Base-by-base conservation (phyloP, 2,329 filamentous ascomycete genomes). In the Epichloe typhina region DNA sequence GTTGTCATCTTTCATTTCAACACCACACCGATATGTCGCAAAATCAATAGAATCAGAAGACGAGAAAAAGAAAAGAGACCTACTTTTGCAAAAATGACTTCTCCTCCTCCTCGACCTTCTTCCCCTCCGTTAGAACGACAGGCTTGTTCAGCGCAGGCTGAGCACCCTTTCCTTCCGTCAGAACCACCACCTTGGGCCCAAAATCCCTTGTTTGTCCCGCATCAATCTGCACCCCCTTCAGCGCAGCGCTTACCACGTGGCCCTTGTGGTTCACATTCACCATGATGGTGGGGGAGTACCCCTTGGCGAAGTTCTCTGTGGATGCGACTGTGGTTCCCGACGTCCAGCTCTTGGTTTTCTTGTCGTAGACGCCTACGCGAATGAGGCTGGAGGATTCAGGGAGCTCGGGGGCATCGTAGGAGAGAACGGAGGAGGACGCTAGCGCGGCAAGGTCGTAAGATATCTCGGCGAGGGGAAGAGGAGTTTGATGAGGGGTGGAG, bases 31-130 rank as follows among this genome's bases (percentile, higher is more conserved):
- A 26, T 5, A 33, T 13, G 23, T 26, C 23, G 23, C 15, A 15
- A n/a, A n/a, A n/a, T 33, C 13, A 13, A 44, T n/a, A 17, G 31
- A 44, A 44, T 9, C 9, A 36, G 7, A 31, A 44, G 23, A 19
- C 31, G 4, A 15, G n/a, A 38, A 31, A 31, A 19, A 26, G 21
- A 15, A 33, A 21, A 5, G 31, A 12, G 43, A 72, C 75, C 59
- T 71, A 84, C 81, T 82, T 84, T 66, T 84, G 81, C 51, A 85
- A 62, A 54, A 85, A 72, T 2, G 76, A 73, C 74, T 83, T 85
- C 68, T 84, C 79, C 50, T 66, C 66, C 60, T 71, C 70, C 50
- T 67, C 74, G 41, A 74, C 73, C 63, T 77, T 72, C 68, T 72
- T 79, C 15, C 82, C 82, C 56, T 82, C 76, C 0, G 77, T 70